Percentiles rank a stretch among this genome's conserved stretches.
These are phyloP conservation scores for Crassisporium funariophilum DNA, from an alignment of 768 basidiomycete species.

Conservation along the genomic window DNA sequence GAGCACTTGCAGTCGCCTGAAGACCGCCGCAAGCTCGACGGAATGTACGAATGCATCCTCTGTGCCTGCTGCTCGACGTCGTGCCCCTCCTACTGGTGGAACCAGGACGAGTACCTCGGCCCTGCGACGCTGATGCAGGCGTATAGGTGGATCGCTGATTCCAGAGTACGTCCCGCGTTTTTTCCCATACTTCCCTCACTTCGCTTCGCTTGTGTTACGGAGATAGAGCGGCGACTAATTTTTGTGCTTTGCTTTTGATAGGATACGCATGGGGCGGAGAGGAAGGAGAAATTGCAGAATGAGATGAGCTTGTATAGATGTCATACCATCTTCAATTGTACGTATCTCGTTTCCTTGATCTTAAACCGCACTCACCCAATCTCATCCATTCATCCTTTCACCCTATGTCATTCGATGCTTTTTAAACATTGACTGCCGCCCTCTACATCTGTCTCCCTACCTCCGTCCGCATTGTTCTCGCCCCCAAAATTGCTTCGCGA, in stretches of 20 bases:
- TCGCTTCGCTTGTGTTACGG: no score
- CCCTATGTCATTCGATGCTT: background rate
- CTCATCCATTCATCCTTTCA: background rate
- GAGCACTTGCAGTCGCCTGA: slow-evolving; percentile 91
- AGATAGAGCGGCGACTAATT: slow-evolving; percentile 15
- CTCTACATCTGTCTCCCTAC: slow-evolving; percentile 2
- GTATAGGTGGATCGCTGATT: slow-evolving; percentile 98
- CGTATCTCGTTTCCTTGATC: slow-evolving; percentile 20
- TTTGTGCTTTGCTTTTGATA: slow-evolving; percentile 25
- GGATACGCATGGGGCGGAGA: slow-evolving; percentile 77
- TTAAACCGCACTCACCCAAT: background rate
- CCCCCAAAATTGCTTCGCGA: slow-evolving; percentile 3
- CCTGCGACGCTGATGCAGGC: slow-evolving; percentile 97
- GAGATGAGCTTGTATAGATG: slow-evolving; percentile 96
- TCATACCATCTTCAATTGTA: slow-evolving; percentile 98
- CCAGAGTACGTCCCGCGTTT: slow-evolving; percentile 58
- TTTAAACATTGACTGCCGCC: background rate
- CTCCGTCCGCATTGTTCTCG: background rate
- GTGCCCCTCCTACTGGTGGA: slow-evolving; percentile 99
- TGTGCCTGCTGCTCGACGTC: slow-evolving; percentile 98
- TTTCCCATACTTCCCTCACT: no score
- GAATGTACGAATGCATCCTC: slow-evolving; percentile 97
- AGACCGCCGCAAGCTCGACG: slow-evolving; percentile 93
- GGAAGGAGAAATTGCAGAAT: slow-evolving; percentile 94
- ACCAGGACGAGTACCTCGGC: slow-evolving; percentile 97